Percentiles rank a stretch among this genome's conserved stretches.
phyloP scores from a whole-genome alignment of 2,329 filamentous ascomycete genomes.

The Ascochyta clinopodiicola region DNA sequence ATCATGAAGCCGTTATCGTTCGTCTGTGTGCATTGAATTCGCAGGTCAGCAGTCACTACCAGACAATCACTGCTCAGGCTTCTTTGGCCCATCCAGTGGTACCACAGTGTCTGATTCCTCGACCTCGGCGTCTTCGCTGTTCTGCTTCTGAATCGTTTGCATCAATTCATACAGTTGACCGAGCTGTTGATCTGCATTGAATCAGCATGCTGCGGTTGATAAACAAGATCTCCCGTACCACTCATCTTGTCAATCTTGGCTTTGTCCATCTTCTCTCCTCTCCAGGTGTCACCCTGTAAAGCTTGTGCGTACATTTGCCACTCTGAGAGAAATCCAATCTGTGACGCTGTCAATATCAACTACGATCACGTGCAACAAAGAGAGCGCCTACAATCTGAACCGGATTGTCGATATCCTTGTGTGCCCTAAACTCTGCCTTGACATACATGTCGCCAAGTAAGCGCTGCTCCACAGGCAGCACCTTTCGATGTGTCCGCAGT shows the following conservation, averaged over 20 bases:
- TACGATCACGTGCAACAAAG: background rate
- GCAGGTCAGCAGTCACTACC: conserved; percentile 11
- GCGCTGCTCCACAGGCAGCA: conserved; percentile 75
- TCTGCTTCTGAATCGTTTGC: conserved; percentile 72
- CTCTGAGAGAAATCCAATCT: conserved; percentile 95
- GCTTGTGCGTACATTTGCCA: conserved; percentile 97
- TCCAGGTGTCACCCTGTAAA: conserved; percentile 86
- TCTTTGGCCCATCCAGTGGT: conserved; percentile 42
- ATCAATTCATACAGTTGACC: conserved; percentile 94
- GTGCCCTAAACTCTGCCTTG: conserved; percentile 88
- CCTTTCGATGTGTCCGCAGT: conserved; percentile 82
- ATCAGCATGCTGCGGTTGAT: conserved; percentile 3
- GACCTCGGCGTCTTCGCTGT: conserved; percentile 55
- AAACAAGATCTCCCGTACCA: conserved; percentile 62
- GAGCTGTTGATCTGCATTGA: conserved; percentile 79
- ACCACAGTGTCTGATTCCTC: conserved; percentile 25
- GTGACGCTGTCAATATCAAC: conserved; percentile 10
- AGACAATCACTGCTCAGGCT: conserved; percentile 34
- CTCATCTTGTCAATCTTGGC: conserved; percentile 92
- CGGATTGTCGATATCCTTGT: conserved; percentile 85
- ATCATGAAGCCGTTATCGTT: conserved; percentile 24
- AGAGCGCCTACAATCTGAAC: conserved; percentile 77
- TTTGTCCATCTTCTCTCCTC: conserved; percentile 81
- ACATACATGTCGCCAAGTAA: conserved; percentile 90
- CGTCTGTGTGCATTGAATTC: conserved; percentile 12